Evolutionary conservation across 2,329 filamentous ascomycete species (phyloP), one percentile per base, ranked within the genome.

Genomic region (Scedosporium apiospermum): DNA sequence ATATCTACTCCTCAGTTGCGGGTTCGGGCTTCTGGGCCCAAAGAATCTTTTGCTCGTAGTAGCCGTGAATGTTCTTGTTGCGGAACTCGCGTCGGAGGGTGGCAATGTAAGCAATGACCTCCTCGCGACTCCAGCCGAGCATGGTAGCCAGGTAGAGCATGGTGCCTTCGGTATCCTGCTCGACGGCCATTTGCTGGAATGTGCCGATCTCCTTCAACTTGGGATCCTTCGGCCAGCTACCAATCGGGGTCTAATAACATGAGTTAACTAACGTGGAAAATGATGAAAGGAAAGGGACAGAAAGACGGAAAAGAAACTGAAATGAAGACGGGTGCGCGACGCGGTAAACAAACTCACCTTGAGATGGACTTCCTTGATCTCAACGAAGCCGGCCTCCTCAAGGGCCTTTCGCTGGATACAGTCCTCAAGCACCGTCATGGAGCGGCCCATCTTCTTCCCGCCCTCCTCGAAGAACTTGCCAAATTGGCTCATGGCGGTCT

Each of bases 111-210:
- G 69, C 66, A 6, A 69, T 62, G 3, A 72, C 68, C 60, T 74
- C 69, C 23, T 70, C 66, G 21, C 65, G 65, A 2, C 65, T 65
- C 73, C 73, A 75, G 3, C 71, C 69, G 2, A 73, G 71, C 60
- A 74, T 68, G 23, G 71, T 66, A 3, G 63, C 61, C 38, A 75
- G 68, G 58, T 69, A 72, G 5, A 53, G 44, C 18, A 68, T 61
- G 27, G 61, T 63, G 44, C 72, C 72, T 62, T 74, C 72, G 23
- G 71, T 67, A 23, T 74, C 72, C 42, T 72, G 70, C 23, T 72
- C 69, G 3, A 74, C 65, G 1, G 71, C 70, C 6, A 70, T 61
- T 26, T 70, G 68, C 21, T 58, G 57, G 18, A 21, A 55, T 21
- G 57, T 44, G 0, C 67, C 65, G 6, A 71, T 53, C n/a, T 71